These are phyloP conservation scores for Auricularia sp. DNA, from an alignment of 768 basidiomycete genomes.

Conservation along the genomic window DNA sequence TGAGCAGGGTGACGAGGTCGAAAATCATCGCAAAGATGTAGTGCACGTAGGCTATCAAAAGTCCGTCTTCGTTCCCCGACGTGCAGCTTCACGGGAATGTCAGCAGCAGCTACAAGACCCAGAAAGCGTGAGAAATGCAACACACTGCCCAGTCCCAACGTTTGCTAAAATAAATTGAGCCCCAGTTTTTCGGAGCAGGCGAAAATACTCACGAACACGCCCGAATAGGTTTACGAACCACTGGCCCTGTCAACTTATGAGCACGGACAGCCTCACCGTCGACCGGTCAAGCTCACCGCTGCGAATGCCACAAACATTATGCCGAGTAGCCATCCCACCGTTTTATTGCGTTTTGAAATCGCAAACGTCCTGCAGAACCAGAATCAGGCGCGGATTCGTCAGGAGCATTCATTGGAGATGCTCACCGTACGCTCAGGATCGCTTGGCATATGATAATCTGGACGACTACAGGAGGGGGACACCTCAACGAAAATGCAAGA, in stretches of 20 bases:
- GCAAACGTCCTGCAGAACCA: slow-evolving; percentile 39
- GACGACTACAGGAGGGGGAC: slow-evolving; percentile 30
- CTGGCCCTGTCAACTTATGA: not conserved
- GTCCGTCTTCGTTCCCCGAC: slow-evolving; percentile 25
- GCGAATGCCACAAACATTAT: slow-evolving; percentile 29
- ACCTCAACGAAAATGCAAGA: not conserved
- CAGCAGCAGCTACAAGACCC: not conserved
- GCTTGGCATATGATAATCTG: slow-evolving; percentile 57
- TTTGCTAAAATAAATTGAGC: not conserved
- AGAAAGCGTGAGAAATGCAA: not conserved
- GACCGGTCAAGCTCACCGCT: slow-evolving; percentile 21
- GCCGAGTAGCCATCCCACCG: slow-evolving; percentile 31
- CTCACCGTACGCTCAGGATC: slow-evolving; percentile 52
- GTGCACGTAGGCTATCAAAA: slow-evolving; percentile 42
- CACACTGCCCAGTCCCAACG: not conserved
- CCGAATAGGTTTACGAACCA: not conserved
- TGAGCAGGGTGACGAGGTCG: slow-evolving; percentile 39
- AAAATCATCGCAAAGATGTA: slow-evolving; percentile 49
- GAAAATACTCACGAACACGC: not conserved
- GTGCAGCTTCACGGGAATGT: slow-evolving; percentile 33
- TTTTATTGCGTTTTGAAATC: slow-evolving; percentile 37
- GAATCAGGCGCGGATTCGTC: not conserved
- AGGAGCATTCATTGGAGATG: not conserved
- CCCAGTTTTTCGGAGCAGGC: not conserved
- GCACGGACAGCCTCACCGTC: too few relatives aligned